Conservation (phyloP, 1,139 yeast species). For the Suhomyces bolitotheri region DNA sequence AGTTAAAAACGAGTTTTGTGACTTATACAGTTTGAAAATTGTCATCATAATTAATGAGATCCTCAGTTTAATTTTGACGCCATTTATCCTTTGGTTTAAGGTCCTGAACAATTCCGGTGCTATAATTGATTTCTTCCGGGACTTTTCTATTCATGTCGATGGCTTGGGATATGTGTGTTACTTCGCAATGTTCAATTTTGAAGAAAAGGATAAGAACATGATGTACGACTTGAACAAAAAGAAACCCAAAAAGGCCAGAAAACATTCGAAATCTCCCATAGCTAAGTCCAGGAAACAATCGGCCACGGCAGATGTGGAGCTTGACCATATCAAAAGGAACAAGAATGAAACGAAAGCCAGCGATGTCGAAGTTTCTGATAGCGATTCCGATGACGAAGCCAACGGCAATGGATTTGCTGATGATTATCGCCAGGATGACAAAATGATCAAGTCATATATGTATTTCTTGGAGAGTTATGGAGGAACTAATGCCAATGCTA, state of each 20-base stretch:
- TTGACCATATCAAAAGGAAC: slow-evolving; percentile 14
- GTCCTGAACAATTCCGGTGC: slow-evolving; percentile 70
- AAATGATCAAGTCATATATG: slow-evolving; percentile 88
- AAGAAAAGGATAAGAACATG: slow-evolving; percentile 57
- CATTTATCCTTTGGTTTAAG: slow-evolving; percentile 83
- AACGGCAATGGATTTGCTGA: slow-evolving; percentile 36
- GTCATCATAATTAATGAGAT: slow-evolving; percentile 76
- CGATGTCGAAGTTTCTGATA: slow-evolving; percentile 18
- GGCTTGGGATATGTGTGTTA: slow-evolving; percentile 94
- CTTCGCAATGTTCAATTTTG: slow-evolving; percentile 87
- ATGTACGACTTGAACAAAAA: slow-evolving; percentile 36
- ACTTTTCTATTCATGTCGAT: slow-evolving; percentile 85
- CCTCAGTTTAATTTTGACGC: slow-evolving; percentile 78
- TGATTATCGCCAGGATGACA: slow-evolving; percentile 62
- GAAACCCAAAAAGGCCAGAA: slow-evolving; percentile 19
- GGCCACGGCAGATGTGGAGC: slow-evolving; percentile 16
- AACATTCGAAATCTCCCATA: slow-evolving; percentile 3
- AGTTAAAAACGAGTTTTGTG: slow-evolving; percentile 81
- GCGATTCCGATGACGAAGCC: slow-evolving; percentile 32
- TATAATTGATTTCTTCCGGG: slow-evolving; percentile 87
- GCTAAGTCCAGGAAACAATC: slow-evolving; percentile 10
- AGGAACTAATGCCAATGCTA: slow-evolving; percentile 11
- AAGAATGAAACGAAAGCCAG: slow-evolving; percentile 12
- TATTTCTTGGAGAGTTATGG: slow-evolving; percentile 86
- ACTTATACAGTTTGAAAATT: slow-evolving; percentile 71